These are phyloP conservation scores for Cetraspora pellucida DNA, from an alignment of 192 early-diverging fungal species.

Conservation along the genomic window DNA sequence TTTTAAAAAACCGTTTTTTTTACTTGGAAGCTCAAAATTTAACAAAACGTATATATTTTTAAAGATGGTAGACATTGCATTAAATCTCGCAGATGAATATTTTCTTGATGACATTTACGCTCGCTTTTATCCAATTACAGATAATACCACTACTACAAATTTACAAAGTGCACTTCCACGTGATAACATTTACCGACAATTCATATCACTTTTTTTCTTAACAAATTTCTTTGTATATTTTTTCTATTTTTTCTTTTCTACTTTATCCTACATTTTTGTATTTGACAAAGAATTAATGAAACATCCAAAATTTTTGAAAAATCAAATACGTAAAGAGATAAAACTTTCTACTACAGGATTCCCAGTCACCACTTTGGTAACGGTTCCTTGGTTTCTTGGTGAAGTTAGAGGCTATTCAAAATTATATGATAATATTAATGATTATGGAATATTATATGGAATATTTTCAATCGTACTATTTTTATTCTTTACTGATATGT, in stretches of 20 bases:
- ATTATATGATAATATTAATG: constrained; percentile 63
- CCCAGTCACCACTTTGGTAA: constrained; percentile 79
- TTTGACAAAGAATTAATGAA: constrained; percentile 89
- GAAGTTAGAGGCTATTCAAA: constrained; percentile 88
- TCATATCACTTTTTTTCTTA: constrained; percentile 69
- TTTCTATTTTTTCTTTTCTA: constrained; percentile 82
- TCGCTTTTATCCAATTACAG: background rate
- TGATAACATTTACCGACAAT: constrained; percentile 73
- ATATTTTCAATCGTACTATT: constrained; percentile 69
- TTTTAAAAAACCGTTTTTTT: too few relatives aligned
- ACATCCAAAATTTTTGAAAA: constrained; percentile 91
- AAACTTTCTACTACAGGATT: constrained; percentile 74
- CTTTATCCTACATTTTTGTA: constrained; percentile 78
- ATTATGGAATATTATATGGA: constrained; percentile 77
- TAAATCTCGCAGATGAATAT: constrained; percentile 26
- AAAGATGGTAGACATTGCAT: constrained; percentile 19
- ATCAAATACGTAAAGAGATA: constrained; percentile 91
- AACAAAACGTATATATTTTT: background rate
- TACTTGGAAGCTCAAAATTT: too few relatives aligned
- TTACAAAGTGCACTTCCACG: constrained; percentile 40
- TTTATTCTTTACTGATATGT: constrained; percentile 90
- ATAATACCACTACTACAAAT: background rate
- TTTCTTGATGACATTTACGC: constrained; percentile 29
- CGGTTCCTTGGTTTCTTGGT: constrained; percentile 89
- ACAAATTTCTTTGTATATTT: constrained; percentile 71